Percentiles rank a stretch among this genome's conserved stretches.
Conservation (phyloP, 1,139 yeast species). For the Protomyces macrosporus region DNA sequence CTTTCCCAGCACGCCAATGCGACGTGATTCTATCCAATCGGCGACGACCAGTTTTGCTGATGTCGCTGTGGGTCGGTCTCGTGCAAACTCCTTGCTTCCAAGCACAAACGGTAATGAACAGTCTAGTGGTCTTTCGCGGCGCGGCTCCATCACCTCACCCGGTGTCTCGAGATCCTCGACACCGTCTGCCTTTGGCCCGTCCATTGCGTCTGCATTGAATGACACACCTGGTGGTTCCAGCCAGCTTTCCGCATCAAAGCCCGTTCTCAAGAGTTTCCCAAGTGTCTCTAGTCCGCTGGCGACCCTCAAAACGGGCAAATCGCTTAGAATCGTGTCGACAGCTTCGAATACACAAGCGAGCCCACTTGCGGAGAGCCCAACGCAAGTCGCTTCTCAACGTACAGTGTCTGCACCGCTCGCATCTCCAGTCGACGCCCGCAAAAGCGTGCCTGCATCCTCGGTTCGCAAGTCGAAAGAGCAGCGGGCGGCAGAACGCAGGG, state of each 20-base stretch:
- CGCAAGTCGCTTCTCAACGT: neutral
- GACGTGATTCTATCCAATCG: neutral
- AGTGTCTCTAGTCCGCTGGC: constrained; percentile 14
- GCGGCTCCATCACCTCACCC: neutral
- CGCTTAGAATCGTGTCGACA: constrained; percentile 3
- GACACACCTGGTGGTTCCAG: no score
- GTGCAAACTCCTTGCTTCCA: neutral
- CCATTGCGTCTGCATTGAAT: neutral
- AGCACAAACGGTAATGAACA: neutral
- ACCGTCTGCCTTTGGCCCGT: neutral
- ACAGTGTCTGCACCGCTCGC: neutral
- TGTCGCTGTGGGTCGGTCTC: neutral
- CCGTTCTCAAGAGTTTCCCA: neutral
- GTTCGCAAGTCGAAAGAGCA: constrained; percentile 21
- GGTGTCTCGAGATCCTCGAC: neutral
- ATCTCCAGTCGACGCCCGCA: neutral
- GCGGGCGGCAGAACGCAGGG: constrained; percentile 10
- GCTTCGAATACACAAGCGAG: neutral
- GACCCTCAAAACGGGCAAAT: constrained; percentile 1
- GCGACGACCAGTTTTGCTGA: neutral
- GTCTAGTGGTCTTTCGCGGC: neutral
- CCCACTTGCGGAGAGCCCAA: neutral
- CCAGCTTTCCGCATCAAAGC: no score
- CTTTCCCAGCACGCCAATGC: neutral
- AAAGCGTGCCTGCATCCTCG: constrained; percentile 15